Evolutionary conservation across 371 early-diverging fungal genomes (phyloP).

Genomic region (Actinomortierella wolfii): DNA sequence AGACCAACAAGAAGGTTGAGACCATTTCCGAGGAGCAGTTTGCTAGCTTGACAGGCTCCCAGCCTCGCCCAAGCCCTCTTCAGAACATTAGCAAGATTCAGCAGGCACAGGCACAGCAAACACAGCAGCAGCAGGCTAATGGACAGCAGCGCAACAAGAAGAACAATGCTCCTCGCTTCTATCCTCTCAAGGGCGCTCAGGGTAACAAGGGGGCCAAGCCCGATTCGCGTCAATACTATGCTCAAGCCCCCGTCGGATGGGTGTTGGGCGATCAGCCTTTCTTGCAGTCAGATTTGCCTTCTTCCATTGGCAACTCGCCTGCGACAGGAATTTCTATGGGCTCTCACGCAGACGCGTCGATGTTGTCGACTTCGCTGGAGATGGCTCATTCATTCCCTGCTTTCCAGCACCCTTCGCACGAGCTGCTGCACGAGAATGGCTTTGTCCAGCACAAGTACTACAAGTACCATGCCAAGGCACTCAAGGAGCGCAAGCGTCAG

Average conservation of each 20-base stretch:
- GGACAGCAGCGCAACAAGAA: constrained; percentile 42
- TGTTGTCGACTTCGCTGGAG: constrained; percentile 54
- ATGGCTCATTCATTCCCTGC: constrained; percentile 77
- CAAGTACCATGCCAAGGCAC: constrained; percentile 93
- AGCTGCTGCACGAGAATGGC: constrained; percentile 91
- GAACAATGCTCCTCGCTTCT: constrained; percentile 65
- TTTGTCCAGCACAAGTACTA: constrained; percentile 96
- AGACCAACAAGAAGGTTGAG: constrained; percentile 65
- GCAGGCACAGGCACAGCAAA: not conserved
- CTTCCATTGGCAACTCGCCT: constrained; percentile 29
- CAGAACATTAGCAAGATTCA: constrained; percentile 7
- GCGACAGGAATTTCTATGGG: constrained; percentile 33
- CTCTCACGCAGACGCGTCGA: constrained; percentile 25
- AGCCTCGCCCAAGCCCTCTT: constrained; percentile 18
- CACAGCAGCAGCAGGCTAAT: constrained; percentile 3
- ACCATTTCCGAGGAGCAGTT: constrained; percentile 74
- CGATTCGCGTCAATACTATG: constrained; percentile 68
- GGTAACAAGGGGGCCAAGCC: constrained; percentile 47
- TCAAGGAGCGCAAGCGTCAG: constrained; percentile 89
- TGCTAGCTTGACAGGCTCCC: constrained; percentile 49
- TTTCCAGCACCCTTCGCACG: constrained; percentile 95
- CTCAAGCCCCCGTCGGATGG: constrained; percentile 91
- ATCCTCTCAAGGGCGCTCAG: constrained; percentile 64
- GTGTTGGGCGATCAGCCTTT: constrained; percentile 61
- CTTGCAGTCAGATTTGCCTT: constrained; percentile 35